Conservation (phyloP, 2,329 filamentous ascomycete genomes). For the Fusarium odoratissimum region DNA sequence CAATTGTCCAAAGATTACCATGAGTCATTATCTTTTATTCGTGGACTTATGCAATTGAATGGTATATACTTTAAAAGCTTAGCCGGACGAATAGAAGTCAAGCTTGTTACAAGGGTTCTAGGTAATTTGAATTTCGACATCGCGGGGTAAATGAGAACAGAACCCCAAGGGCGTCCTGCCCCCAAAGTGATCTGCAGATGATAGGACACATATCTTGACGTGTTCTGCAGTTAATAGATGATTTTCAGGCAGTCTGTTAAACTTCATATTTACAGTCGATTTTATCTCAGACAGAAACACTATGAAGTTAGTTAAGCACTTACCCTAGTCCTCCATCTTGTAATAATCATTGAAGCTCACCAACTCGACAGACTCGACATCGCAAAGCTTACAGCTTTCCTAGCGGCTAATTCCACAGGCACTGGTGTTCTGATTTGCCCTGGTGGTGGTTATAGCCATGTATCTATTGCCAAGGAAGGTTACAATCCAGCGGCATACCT, state of each 20-base stretch:
- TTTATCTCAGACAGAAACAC: background rate
- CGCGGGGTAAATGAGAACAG: background rate
- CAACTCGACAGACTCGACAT: background rate
- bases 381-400: background rate
- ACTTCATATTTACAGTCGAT: fast-evolving
- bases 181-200: background rate
- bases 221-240: background rate
- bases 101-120: background rate
- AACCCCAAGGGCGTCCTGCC: background rate
- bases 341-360: background rate
- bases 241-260: fast-evolving
- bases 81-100: background rate
- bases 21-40: background rate
- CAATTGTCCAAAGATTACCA: background rate
- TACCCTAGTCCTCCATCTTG: background rate
- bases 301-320: background rate
- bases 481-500: constrained; percentile 14
- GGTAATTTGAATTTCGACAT: background rate
- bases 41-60: background rate
- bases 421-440: constrained; percentile 11
- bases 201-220: background rate
- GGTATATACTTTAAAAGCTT: background rate
- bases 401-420: constrained; percentile 1
- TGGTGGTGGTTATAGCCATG: constrained; percentile 15
- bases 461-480: constrained; percentile 21